Base-by-base conservation (phyloP, 1,139 yeast species). In the Geotrichum citri-aurantii region DNA sequence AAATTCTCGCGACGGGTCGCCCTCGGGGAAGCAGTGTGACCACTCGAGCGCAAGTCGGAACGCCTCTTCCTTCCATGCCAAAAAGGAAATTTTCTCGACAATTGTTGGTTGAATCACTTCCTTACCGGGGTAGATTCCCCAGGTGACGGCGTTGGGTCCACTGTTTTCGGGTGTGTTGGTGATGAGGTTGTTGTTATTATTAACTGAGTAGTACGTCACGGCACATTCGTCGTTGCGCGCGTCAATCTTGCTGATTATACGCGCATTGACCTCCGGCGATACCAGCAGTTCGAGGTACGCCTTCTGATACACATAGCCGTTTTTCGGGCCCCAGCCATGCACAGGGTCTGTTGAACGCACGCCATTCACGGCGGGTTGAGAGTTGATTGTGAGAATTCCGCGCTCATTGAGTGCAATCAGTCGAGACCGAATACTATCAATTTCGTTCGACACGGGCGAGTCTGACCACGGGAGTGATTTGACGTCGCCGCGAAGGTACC, bases 41-140 rank as follows among this genome's bases (percentile, higher is more conserved):
- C 99, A 93, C 71, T 90, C 97, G 52, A 81, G 77, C 60, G 92
- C 81, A 62, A 93, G 83, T 64, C 90, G 79, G 78, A 81, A 93
- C 44, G 93, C 95, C 73, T 93, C 99, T 71, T 92, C 97, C 72
- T 90, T 92, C 99, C 99, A 93, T 10, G 98, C 96, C 66, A 89
- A 77, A 74, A 90, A 90, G 2, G 96, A 87, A 29, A 85, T 83
- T 69, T 84, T 85, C 71, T 90, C 97, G n/a, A 90, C 96, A 69
- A 90, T 88, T 0, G 97, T 90, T 57, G 97, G 96, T 73, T 90
- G 96, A 65, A 88, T 79, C 56, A 90, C 88, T 73, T 90, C 96
- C 70, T 87, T 88, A 52, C 95, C 95, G 21, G 96, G 96, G 80
- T 88, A 90, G 48, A 88, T 89, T 63, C 97, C 98, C 99, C 99